Evolutionary conservation across 1,284 basidiomycete species (phyloP).

Genomic region (Ceratobasidium theobromae): DNA sequence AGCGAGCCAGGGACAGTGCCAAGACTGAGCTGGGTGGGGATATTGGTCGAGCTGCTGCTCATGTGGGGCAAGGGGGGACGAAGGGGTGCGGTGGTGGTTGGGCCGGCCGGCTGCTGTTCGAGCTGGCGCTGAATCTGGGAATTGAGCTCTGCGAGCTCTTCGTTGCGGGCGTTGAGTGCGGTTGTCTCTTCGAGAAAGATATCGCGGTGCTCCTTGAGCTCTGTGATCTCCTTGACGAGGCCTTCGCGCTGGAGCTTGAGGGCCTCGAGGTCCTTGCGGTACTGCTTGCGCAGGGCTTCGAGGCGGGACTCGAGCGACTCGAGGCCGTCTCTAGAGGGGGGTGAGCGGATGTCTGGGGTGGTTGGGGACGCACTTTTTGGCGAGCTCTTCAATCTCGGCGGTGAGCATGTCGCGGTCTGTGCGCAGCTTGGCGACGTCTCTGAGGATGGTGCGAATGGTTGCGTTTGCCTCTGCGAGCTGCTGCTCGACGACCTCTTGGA

Average conservation of each 20-base stretch:
- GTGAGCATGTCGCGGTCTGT: constrained; percentile 89
- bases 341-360: too few relatives aligned
- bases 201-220: constrained; percentile 84
- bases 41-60: constrained; percentile 3
- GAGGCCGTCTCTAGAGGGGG: not conserved
- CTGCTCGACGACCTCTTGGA: constrained; percentile 76
- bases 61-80: not conserved
- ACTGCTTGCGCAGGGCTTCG: constrained; percentile 85
- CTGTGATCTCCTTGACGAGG: constrained; percentile 78
- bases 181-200: constrained; percentile 89
- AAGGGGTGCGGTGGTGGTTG: too few relatives aligned
- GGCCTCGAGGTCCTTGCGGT: constrained; percentile 82
- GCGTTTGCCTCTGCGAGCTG: constrained; percentile 77
- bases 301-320: constrained; percentile 58
- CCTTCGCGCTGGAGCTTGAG: constrained; percentile 81
- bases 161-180: constrained; percentile 86
- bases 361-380: constrained; percentile 56
- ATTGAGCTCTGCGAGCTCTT: constrained; percentile 85
- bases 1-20: constrained; percentile 11
- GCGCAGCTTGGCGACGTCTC: constrained; percentile 82
- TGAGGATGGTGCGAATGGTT: constrained; percentile 77
- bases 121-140: constrained; percentile 75
- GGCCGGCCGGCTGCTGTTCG: constrained; percentile 46
- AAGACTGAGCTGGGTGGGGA: constrained; percentile 20
- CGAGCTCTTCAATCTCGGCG: constrained; percentile 88